phyloP scores from a whole-genome alignment of 2,329 filamentous ascomycete species.

The Neofusicoccum kwambonambiense region DNA sequence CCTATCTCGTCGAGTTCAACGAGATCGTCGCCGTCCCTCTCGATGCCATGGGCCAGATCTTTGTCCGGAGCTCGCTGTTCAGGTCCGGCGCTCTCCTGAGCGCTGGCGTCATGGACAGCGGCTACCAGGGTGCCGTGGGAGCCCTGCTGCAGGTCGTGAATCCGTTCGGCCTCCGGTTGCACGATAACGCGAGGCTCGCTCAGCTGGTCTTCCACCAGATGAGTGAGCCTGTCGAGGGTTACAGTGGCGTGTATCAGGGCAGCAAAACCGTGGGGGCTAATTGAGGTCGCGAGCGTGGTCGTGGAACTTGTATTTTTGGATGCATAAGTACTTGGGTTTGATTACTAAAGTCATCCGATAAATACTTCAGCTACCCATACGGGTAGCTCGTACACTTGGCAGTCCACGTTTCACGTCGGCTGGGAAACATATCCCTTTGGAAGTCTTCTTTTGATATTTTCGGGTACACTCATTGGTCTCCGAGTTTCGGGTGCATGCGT shows the following conservation, averaged over 20 bases:
- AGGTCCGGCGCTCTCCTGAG: slow-evolving; percentile 38
- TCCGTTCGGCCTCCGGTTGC: slow-evolving; percentile 35
- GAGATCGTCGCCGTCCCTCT: slow-evolving; percentile 41
- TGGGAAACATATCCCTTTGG: no score
- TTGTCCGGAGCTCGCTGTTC: slow-evolving; percentile 41
- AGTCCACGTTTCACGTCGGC: no score
- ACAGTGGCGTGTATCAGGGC: slow-evolving; percentile 40
- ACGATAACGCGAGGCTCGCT: slow-evolving; percentile 37
- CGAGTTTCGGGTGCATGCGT: no score
- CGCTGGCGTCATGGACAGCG: slow-evolving; percentile 44
- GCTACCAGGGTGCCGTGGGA: slow-evolving; percentile 43
- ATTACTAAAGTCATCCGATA: no score
- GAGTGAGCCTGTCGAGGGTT: slow-evolving; percentile 37
- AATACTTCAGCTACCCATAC: no score
- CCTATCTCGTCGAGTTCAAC: slow-evolving; percentile 44
- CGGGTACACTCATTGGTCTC: no score
- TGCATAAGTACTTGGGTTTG: no score
- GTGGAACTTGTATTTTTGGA: no score
- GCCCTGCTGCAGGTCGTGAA: slow-evolving; percentile 40
- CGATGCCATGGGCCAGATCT: slow-evolving; percentile 41
- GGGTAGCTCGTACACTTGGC: no score
- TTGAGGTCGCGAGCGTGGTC: no score
- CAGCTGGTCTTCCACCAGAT: slow-evolving; percentile 44
- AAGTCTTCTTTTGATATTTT: no score
- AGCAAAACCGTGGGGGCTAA: background rate